Evolutionary conservation across 768 basidiomycete species (phyloP), one percentile per base, ranked within the genome.

Genomic region (Tylopilus balloui): DNA sequence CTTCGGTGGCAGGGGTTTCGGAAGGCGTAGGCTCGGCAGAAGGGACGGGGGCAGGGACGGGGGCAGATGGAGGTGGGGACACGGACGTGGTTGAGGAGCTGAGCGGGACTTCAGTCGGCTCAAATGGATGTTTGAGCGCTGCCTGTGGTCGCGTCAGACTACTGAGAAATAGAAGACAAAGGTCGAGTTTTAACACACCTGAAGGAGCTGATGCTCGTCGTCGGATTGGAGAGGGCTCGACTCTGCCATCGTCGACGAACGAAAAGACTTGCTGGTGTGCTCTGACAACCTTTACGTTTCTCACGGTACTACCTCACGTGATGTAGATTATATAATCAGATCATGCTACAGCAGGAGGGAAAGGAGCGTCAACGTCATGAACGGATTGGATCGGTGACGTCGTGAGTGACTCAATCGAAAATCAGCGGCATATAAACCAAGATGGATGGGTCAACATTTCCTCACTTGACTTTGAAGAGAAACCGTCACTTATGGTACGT

Each of bases 101-200:
- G 37, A 53, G 50, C 17, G 53, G 44, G 11, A 67, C 52, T 11
- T 65, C 57, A 7, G 48, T 9, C 35, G 61, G 57, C 40, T 67
- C 61, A 24, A 67, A 67, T 1, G 66, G 61, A 37, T 47, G 52
- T 40, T 59, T 48, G 10, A 67, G 55, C 1, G 63, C 65, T 6
- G 61, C 53, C 66, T 67, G 44, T 21, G 1, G 14, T 21, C 14
- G 3, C 37, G 31, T 50, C 19, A 51, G 42, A 3, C 14, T 12
- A 17, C 4, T 47, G 1, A 11, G 2, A 3, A 3, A 34, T 12
- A 12, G 7, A 24, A 12, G 6, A n/a, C 7, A 15, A 32, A 32
- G 8, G 23, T 0, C 7, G 1, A 0, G 6, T 39, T 36, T 24
- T 0, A 6, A 54, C 43, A 15, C 15, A 61, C 66, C 55, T 60